Conservation (phyloP, 2,329 filamentous ascomycete genomes). For the Zymoseptoria crescenta region DNA sequence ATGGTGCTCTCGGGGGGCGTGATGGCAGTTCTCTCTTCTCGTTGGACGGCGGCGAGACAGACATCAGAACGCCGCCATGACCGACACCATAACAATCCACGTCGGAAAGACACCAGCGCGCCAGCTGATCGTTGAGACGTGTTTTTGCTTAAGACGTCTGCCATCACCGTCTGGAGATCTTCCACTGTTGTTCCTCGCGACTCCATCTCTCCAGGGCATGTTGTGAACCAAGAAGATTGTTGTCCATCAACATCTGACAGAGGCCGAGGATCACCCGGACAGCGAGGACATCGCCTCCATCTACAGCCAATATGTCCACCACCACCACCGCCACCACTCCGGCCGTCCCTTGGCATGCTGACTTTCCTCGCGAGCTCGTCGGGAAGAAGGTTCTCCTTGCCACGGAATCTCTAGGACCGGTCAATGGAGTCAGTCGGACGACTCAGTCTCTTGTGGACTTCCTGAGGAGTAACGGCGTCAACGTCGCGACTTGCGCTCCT, state of each 20-base stretch:
- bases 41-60: neutral
- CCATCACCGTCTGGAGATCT: neutral
- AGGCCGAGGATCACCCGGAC: neutral
- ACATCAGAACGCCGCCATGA: neutral
- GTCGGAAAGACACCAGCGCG: neutral
- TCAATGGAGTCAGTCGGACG: slow-evolving; percentile 66
- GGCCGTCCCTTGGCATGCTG: neutral
- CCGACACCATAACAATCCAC: neutral
- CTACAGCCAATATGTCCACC: neutral
- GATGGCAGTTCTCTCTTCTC: neutral
- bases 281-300: neutral
- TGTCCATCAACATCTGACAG: neutral
- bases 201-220: neutral
- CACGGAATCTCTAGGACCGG: slow-evolving; percentile 63
- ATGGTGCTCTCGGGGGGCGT: neutral
- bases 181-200: neutral
- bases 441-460: slow-evolving; percentile 63
- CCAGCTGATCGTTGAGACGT: neutral
- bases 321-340: neutral
- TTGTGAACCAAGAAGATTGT: neutral
- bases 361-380: slow-evolving; percentile 42
- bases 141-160: neutral
- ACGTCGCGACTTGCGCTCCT: slow-evolving; percentile 60
- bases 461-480: slow-evolving; percentile 54
- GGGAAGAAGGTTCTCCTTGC: slow-evolving; percentile 59